Evolutionary conservation across 345 rosid species (phyloP), one percentile per base, ranked within the genome.

Genomic region (Rhodamnia rubescens): DNA sequence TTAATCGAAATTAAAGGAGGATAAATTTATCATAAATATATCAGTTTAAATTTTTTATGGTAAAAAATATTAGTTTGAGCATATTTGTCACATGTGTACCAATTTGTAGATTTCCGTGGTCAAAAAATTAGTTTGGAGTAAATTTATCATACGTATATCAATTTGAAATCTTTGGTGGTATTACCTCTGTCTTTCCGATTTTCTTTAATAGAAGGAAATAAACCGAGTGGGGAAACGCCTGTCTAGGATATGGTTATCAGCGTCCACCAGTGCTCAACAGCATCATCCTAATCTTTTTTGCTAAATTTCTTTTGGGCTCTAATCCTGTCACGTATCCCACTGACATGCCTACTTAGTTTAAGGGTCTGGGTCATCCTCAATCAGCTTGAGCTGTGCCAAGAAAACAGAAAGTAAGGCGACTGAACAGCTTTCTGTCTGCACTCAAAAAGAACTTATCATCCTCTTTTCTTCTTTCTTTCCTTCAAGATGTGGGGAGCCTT

Each of bases 321-420:
- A 86, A 88, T 61, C 88, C 27, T 91, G 90, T 87, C 92, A 90
- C 82, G 87, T 64, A 55, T 64, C 69, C 86, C 85, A 85, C 90
- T 87, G 89, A 91, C 93, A 90, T 81, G 86, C 84, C 88, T 84
- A 47, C 93, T 86, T 88, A 84, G 87, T 90, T 91, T 91, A 90
- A 89, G 91, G 90, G 49, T 86, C 90, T 36, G 75, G 75, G 81
- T 58, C 86, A 88, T 90, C 94, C 92, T 90, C 92, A 58, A 85
- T 24, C 78, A 69, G 36, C 78, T 69, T 36, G 78, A 69, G 26
- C 78, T 22, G 55, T 40, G 74, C 27, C 57, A 29, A 85, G 53
- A 57, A 18, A 82, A 81, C 3, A 24, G 44, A 59, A 84, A 85
- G 84, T 59, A 50, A 88, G 74, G 81, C 80, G 26, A 87, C 84